phyloP scores from a whole-genome alignment of 2,329 filamentous ascomycete species.

The Aspergillus sp. region DNA sequence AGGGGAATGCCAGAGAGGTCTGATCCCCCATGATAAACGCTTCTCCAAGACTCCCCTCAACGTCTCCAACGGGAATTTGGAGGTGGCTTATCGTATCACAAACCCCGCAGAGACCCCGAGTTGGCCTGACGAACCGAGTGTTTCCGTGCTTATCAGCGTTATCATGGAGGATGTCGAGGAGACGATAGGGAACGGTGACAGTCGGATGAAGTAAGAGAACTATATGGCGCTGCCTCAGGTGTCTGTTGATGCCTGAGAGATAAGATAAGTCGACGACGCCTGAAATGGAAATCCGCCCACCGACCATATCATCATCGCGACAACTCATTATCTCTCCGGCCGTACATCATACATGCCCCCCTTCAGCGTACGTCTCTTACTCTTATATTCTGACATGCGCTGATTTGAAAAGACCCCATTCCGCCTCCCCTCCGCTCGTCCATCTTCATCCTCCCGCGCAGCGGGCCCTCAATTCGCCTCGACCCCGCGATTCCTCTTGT shows the following conservation, averaged over 20 bases:
- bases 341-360: constrained; percentile 12
- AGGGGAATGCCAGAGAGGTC: background rate
- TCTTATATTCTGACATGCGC: background rate
- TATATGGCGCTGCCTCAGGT: background rate
- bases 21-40: background rate
- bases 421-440: constrained; percentile 17
- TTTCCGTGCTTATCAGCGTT: background rate
- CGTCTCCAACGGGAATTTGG: background rate
- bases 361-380: constrained; percentile 9
- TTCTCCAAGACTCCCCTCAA: background rate
- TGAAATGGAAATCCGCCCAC: background rate
- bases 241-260: background rate
- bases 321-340: background rate
- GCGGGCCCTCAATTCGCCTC: constrained; percentile 31
- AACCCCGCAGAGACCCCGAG: constrained; percentile 6
- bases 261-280: background rate
- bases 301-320: background rate
- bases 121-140: background rate
- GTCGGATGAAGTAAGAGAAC: background rate
- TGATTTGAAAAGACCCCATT: constrained; percentile 24
- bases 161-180: background rate
- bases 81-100: constrained; percentile 4
- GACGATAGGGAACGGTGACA: background rate
- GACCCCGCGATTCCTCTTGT: constrained; percentile 32
- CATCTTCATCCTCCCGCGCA: constrained; percentile 19